Percentiles rank a stretch among this genome's conserved stretches.
These are phyloP conservation scores for Earliella scabrosa DNA, from an alignment of 1,284 basidiomycete genomes.

Conservation along the genomic window DNA sequence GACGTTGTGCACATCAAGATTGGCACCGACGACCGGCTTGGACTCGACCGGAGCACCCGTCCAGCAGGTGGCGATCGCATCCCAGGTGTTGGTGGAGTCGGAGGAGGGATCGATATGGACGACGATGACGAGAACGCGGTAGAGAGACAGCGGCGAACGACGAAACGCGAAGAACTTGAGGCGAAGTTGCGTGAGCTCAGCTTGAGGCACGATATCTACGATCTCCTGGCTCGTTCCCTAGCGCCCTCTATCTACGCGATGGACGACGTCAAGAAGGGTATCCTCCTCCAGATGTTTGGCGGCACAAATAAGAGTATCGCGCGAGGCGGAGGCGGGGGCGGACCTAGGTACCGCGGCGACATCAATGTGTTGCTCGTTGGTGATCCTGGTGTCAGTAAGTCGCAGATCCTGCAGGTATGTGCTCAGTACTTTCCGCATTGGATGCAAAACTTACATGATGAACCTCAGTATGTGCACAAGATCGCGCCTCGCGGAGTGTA, in stretches of 20 bases:
- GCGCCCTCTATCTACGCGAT: conserved; percentile 98
- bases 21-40: conserved; percentile 72
- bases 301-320: conserved; percentile 97
- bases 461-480: conserved; percentile 91
- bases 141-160: conserved; percentile 46
- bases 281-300: conserved; percentile 94
- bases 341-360: conserved; percentile 95
- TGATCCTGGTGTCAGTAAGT: conserved; percentile 98
- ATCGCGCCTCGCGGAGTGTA: conserved; percentile 97
- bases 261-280: conserved; percentile 99
- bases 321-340: conserved; percentile 91
- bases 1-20: conserved; percentile 94
- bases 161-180: conserved; percentile 61
- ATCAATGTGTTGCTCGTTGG: conserved; percentile 98
- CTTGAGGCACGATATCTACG: conserved; percentile 83
- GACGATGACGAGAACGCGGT: conserved; percentile 47
- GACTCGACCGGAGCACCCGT: conserved; percentile 83
- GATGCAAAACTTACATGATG: neutral
- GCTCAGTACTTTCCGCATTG: neutral
- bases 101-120: conserved; percentile 67
- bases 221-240: conserved; percentile 82
- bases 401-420: conserved; percentile 87
- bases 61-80: conserved; percentile 69
- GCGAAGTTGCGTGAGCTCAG: conserved; percentile 73
- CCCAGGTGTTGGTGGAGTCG: conserved; percentile 85